phyloP scores from a whole-genome alignment of 2,329 filamentous ascomycete genomes.

The Hypoxylon sp. region DNA sequence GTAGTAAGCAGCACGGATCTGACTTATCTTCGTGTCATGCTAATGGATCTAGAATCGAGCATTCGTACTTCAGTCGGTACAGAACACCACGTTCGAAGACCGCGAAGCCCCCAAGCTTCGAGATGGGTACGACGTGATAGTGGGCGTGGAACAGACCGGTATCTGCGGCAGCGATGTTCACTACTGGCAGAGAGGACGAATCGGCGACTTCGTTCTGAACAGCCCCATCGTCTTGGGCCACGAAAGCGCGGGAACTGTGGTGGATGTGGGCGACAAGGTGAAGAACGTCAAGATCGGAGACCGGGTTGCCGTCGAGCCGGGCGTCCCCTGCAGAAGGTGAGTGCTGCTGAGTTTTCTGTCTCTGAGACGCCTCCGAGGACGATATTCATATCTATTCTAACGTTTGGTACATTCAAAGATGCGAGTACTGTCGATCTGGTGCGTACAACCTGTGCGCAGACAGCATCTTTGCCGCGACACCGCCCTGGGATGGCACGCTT shows the following conservation, averaged over 20 bases:
- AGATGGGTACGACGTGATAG: slow-evolving; percentile 52
- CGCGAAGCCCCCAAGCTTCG: slow-evolving; percentile 50
- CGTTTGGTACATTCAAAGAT: slow-evolving; percentile 42
- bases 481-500: slow-evolving; percentile 58
- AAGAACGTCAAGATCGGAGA: slow-evolving; percentile 54
- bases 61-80: slow-evolving; percentile 56
- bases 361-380: background rate
- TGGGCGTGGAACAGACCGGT: slow-evolving; percentile 55
- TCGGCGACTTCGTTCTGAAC: slow-evolving; percentile 55
- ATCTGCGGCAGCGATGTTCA: slow-evolving; percentile 58
- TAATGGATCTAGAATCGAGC: slow-evolving; percentile 55
- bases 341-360: too few species aligned
- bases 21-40: slow-evolving; percentile 49
- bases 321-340: slow-evolving; percentile 51
- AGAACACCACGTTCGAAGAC: slow-evolving; percentile 55
- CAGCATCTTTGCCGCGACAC: slow-evolving; percentile 58
- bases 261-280: slow-evolving; percentile 51
- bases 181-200: slow-evolving; percentile 56
- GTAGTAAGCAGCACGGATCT: too few species aligned
- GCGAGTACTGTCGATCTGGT: slow-evolving; percentile 52
- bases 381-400: background rate
- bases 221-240: slow-evolving; percentile 59
- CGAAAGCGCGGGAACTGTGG: slow-evolving; percentile 53
- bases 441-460: slow-evolving; percentile 53
- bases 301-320: slow-evolving; percentile 58